Base-by-base conservation (phyloP, 208 protist genomes). In the Crithidia fasciculata region DNA sequence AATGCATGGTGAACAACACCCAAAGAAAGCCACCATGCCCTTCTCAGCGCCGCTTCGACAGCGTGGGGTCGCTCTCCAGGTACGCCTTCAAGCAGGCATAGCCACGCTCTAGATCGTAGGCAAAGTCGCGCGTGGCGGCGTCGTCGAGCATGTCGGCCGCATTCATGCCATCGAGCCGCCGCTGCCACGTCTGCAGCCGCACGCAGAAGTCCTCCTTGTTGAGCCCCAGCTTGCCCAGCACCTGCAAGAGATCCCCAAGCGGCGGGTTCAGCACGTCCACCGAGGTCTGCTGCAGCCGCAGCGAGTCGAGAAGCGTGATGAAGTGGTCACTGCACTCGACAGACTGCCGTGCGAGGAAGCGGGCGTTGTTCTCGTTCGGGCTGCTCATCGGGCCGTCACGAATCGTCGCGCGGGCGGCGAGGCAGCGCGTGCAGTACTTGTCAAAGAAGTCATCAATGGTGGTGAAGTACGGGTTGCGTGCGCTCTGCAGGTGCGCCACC, bases 271-370 rank as follows among this genome's bases (percentile, higher is more conserved):
- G 53, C 50, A 94, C 77, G 61, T 99, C 97, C 8, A 97, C 95
- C 16, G 96, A 93, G 2, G 86, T 90, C 76, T 98, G 91, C 55
- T 94, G 88, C 49, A 99, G 80, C 16, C 92, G 89, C 39, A 98
- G 76, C 2, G 93, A 84, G 70, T 99, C 96, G 61, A 99, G 87
- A 15, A 97, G 63, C 9, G 97, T 98, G 76, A 98, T 99, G 69
- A 98, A 98, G 78, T 92, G 83, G 77, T 98, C 92, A 36, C 88
- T 92, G 65, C 92, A 94, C 65, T 98, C 94, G 39, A 96, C 67
- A 13, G 96, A 87, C 60, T 89, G 81, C 7, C 84, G 78, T 8
- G 89, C 78, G 39, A 90, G 78, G 37, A 95, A 83, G n/a, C 69
- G 74, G 36, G 65, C 72, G 55, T 75, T 61, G 79, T 82, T 85